A percentile compares a stretch with the other conserved stretches of the same genome.
phyloP scores from a whole-genome alignment of 2,329 filamentous ascomycete genomes.

The Fusarium sp. region DNA sequence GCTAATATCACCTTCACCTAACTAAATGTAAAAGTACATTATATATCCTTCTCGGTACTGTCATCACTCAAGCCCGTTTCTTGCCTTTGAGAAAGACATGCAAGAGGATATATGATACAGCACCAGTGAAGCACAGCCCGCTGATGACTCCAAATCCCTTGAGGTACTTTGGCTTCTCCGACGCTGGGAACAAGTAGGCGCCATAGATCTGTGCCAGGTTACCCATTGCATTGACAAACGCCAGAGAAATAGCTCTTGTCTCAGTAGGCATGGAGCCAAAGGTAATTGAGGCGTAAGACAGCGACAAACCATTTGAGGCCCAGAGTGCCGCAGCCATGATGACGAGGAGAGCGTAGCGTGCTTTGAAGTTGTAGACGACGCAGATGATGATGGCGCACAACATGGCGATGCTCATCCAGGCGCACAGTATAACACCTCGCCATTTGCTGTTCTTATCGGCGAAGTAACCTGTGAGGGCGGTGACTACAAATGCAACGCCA shows the following conservation, averaged over 20 bases:
- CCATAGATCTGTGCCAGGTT: slow-evolving; percentile 68
- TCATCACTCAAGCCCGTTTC: neutral
- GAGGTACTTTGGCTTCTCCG: slow-evolving; percentile 60
- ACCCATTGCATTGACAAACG: slow-evolving; percentile 51
- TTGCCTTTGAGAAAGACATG: neutral
- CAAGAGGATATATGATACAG: slow-evolving; percentile 7
- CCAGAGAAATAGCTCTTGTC: neutral
- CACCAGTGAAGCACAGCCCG: slow-evolving; percentile 26
- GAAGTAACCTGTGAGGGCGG: neutral
- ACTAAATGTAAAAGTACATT: neutral
- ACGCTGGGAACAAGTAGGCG: slow-evolving; percentile 61
- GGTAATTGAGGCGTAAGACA: neutral
- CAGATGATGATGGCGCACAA: neutral
- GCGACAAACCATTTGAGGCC: accelerated
- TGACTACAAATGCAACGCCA: neutral
- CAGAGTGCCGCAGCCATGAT: neutral
- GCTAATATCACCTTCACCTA: too few relatives aligned
- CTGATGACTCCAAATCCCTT: slow-evolving; percentile 53
- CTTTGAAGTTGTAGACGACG: neutral
- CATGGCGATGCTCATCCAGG: neutral
- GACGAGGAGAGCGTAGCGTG: neutral
- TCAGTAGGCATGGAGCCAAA: neutral
- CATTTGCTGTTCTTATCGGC: neutral
- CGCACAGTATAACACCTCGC: neutral
- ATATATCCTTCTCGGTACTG: too few relatives aligned